Base-by-base conservation (phyloP, 1,139 yeast genomes). In the Kurtzmaniella quercitrusa region DNA sequence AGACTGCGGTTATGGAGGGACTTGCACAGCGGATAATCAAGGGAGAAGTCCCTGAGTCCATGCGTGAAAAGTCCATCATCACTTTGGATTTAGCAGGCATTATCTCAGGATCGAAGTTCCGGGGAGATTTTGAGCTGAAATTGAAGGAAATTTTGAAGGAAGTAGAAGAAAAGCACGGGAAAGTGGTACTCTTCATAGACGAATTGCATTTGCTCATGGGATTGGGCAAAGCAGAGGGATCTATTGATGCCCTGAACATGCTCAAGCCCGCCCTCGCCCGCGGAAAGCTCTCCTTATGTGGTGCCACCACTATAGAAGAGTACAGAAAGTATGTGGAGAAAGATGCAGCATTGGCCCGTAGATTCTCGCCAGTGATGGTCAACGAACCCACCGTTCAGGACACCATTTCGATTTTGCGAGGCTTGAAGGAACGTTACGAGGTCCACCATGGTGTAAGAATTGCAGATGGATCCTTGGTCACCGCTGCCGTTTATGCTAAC, bases 371-470 rank as follows among this genome's bases (percentile, higher is more conserved):
- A 1, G 95, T 93, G 18, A 63, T 79, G 51, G 84, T 93, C 19
- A 81, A 80, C 52, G 98, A 93, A 59, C 98, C 98, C n/a, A 73
- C 85, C 2, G 96, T 91, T 8, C 83, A 85, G 50, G 98, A 93
- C 60, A 85, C 97, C 0, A 88, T 93, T 46, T 85, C 96, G 11
- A 93, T 93, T 50, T 70, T 93, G 48, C 80, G 98, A 59, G 98
- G 98, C 5, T 73, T 93, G 58, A 91, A 91, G 61, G 98, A 93
- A 59, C 77, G 86, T 52, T 93, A 93, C 59, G 98, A 93, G 59
- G 96, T 93, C 3, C 98, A 93, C 59, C 98, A 93, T 59, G 98
- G 98, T 64, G 98, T 93, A n/a, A 78, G 97, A 51, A 89, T 93
- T 46, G 79, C 94, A 5, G 98, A 93, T 60, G 78, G 91, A 37